A percentile compares a stretch with the other conserved stretches of the same genome.
Conservation (phyloP, 2,329 filamentous ascomycete genomes). For the Cladobotryum mycophilum region DNA sequence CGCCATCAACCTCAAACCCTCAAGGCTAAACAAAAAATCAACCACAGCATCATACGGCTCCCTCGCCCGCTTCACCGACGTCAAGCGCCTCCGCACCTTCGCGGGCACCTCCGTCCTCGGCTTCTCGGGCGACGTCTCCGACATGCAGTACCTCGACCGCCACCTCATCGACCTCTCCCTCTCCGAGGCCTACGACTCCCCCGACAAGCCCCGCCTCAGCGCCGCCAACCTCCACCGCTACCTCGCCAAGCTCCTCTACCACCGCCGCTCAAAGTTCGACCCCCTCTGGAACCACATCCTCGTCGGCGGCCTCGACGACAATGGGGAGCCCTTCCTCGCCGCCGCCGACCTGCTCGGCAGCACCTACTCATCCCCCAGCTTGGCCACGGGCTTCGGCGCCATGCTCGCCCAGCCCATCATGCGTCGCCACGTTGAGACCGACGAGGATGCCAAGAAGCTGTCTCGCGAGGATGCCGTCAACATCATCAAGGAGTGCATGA, state of each 20-base stretch:
- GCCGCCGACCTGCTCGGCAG: slow-evolving; percentile 89
- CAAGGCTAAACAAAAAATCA: neutral
- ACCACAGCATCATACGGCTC: slow-evolving; percentile 87
- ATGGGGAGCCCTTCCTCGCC: slow-evolving; percentile 79
- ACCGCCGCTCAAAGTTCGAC: slow-evolving; percentile 90
- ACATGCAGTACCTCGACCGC: slow-evolving; percentile 98
- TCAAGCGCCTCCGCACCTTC: slow-evolving; percentile 90
- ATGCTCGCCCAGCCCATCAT: slow-evolving; percentile 91
- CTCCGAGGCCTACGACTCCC: slow-evolving; percentile 71
- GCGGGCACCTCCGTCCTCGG: slow-evolving; percentile 79
- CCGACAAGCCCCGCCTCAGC: slow-evolving; percentile 52
- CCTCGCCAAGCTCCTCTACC: slow-evolving; percentile 92
- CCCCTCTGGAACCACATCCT: slow-evolving; percentile 96
- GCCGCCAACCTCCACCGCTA: slow-evolving; percentile 96
- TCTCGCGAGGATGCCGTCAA: slow-evolving; percentile 72
- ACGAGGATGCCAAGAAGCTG: slow-evolving; percentile 70
- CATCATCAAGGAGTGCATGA: slow-evolving; percentile 89
- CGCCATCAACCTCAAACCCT: neutral
- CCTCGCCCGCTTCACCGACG: slow-evolving; percentile 90
- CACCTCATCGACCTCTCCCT: slow-evolving; percentile 78
- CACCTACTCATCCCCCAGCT: slow-evolving; percentile 77
- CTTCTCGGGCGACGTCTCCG: slow-evolving; percentile 93
- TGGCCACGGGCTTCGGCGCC: slow-evolving; percentile 90
- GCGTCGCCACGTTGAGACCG: slow-evolving; percentile 66
- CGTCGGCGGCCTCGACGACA: slow-evolving; percentile 79